Evolutionary conservation across 805 yeast genomes (phyloP).

Genomic region (Candida xiaguanensis): DNA sequence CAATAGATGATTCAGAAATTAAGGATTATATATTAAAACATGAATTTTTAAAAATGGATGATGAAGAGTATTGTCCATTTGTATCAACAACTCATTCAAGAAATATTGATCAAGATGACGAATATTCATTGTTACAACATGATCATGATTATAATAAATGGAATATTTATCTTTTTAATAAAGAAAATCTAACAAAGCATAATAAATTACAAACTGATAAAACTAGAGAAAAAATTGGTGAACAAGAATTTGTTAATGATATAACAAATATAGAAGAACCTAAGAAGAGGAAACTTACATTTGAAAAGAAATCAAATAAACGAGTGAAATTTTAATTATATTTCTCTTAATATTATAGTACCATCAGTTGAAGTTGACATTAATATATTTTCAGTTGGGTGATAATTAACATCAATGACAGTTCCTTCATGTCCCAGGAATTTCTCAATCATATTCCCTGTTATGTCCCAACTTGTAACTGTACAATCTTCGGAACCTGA

Average conservation of each 20-base stretch:
- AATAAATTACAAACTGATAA: conserved; percentile 10
- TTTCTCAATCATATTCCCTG: conserved; percentile 46
- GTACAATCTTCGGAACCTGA: conserved; percentile 66
- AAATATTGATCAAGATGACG: background rate
- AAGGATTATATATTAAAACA: conserved; percentile 52
- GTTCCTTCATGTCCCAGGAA: conserved; percentile 59
- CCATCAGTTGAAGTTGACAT: conserved; percentile 57
- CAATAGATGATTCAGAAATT: conserved; percentile 59
- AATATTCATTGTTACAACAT: conserved; percentile 2
- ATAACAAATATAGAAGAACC: background rate
- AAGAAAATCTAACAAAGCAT: conserved; percentile 26
- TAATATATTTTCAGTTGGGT: conserved; percentile 39
- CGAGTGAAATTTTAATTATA: conserved; percentile 8
- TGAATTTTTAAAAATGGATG: conserved; percentile 35
- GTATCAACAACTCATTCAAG: conserved; percentile 15
- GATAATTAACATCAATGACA: conserved; percentile 57
- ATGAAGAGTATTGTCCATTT: conserved; percentile 35
- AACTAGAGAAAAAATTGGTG: background rate
- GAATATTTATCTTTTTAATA: conserved; percentile 27
- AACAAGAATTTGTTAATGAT: background rate
- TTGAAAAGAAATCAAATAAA: background rate
- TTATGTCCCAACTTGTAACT: conserved; percentile 58
- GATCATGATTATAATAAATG: conserved; percentile 13
- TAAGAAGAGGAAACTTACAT: background rate
- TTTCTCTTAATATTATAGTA: conserved; percentile 45